A percentile compares a stretch with the other conserved stretches of the same genome.
These are phyloP conservation scores for Seminavis robusta DNA, from an alignment of 108 stramenopile genomes.

Conservation along the genomic window DNA sequence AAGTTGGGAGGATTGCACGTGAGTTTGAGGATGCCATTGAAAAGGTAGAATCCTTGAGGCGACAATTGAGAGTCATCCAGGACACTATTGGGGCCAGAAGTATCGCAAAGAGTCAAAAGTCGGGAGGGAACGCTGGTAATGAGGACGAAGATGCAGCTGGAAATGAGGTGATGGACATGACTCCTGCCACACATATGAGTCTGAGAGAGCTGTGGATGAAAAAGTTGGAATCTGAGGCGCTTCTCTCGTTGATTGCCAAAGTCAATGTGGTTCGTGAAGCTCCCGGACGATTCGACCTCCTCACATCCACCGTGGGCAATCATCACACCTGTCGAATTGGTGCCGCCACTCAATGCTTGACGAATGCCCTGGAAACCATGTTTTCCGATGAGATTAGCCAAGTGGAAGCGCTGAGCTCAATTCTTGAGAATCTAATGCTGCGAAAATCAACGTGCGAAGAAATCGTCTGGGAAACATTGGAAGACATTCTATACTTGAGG, in stretches of 20 bases:
- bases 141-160: background rate
- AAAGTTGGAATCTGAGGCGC: conserved; percentile 45
- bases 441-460: no score
- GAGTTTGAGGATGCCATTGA: conserved; percentile 36
- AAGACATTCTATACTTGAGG: no score
- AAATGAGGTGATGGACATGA: no score
- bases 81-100: no score
- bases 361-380: conserved; percentile 35
- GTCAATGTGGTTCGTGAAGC: conserved; percentile 40
- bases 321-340: conserved; percentile 39
- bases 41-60: conserved; percentile 25
- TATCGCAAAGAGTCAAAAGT: no score
- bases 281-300: conserved; percentile 30
- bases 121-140: background rate
- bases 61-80: conserved; percentile 36
- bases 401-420: no score
- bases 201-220: conserved; percentile 52
- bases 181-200: no score
- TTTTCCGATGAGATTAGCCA: conserved; percentile 44
- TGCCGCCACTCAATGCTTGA: conserved; percentile 25
- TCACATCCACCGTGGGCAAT: conserved; percentile 8
- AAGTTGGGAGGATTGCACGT: conserved; percentile 34
- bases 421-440: no score
- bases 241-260: conserved; percentile 33
- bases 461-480: no score